Evolutionary conservation across 2,329 filamentous ascomycete genomes (phyloP).

Genomic region (Akanthomyces lecanii): DNA sequence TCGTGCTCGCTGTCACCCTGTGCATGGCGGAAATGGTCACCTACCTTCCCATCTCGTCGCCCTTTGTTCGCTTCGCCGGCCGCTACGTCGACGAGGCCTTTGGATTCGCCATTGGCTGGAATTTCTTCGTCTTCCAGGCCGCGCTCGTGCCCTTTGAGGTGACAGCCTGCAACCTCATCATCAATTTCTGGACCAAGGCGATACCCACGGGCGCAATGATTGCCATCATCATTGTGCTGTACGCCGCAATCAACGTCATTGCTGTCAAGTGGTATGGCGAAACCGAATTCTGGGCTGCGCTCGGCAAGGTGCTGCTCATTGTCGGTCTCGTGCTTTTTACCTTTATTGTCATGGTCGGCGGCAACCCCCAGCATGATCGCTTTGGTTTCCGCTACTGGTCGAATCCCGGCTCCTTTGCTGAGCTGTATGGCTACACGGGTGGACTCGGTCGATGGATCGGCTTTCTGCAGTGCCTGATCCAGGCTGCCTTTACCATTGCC

Average conservation of each 20-base stretch:
- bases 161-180: constrained; percentile 59
- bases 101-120: constrained; percentile 68
- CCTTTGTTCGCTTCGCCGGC: constrained; percentile 73
- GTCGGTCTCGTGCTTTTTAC: constrained; percentile 70
- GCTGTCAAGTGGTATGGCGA: constrained; percentile 73
- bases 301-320: constrained; percentile 69
- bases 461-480: constrained; percentile 70
- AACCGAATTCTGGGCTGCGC: constrained; percentile 69
- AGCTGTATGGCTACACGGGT: constrained; percentile 56
- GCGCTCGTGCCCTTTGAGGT: constrained; percentile 65
- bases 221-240: constrained; percentile 45
- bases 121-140: constrained; percentile 69
- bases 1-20: constrained; percentile 57
- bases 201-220: constrained; percentile 60
- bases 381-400: constrained; percentile 69
- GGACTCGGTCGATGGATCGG: constrained; percentile 68
- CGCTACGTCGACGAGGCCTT: constrained; percentile 73
- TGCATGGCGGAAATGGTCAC: constrained; percentile 73
- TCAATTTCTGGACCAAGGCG: constrained; percentile 59
- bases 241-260: constrained; percentile 62
- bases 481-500: constrained; percentile 63
- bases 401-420: constrained; percentile 65
- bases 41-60: constrained; percentile 70
- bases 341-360: constrained; percentile 78
- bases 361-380: constrained; percentile 66